These are phyloP conservation scores for Baeospora myosura DNA, from an alignment of 1,284 basidiomycete species.

Conservation along the genomic window DNA sequence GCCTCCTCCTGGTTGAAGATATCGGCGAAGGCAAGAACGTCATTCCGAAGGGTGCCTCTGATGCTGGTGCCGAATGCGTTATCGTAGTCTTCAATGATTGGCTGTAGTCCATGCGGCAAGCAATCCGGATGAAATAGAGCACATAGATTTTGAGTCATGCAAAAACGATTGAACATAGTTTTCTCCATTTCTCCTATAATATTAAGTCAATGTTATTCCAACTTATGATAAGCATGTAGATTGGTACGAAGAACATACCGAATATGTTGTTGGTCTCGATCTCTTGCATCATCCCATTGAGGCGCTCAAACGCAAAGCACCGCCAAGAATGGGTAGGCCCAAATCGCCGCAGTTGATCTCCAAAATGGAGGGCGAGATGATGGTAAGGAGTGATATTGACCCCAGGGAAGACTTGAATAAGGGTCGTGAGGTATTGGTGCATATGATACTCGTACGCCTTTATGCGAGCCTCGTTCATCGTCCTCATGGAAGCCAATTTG, in stretches of 20 bases:
- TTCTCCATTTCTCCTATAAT: constrained; percentile 21
- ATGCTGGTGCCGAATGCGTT: constrained; percentile 12
- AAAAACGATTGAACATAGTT: constrained; percentile 21
- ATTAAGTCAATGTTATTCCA: neutral
- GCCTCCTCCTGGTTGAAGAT: no score
- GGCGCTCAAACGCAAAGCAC: constrained; percentile 29
- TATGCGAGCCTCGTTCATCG: constrained; percentile 15
- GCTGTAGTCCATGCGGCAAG: constrained; percentile 9
- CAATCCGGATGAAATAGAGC: constrained; percentile 9
- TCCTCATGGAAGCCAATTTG: constrained; percentile 20
- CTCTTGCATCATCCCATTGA: constrained; percentile 25
- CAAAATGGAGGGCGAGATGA: constrained; percentile 29
- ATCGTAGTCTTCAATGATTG: constrained; percentile 8
- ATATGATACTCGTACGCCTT: constrained; percentile 22
- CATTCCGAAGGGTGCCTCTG: constrained; percentile 14
- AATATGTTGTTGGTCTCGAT: constrained; percentile 24
- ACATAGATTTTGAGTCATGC: constrained; percentile 16
- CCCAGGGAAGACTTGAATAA: constrained; percentile 24
- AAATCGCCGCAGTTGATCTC: constrained; percentile 19
- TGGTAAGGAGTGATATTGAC: constrained; percentile 26
- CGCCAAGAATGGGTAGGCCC: constrained; percentile 30
- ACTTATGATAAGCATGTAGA: neutral
- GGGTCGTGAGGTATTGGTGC: constrained; percentile 20
- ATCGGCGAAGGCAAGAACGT: constrained; percentile 13
- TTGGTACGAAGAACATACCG: constrained; percentile 16